Conservation (phyloP, 345 rosid species). For the sweet orange (Citrus sinensis) region DVS_A1.0 CM039165.1:21770001-21770500, state of each 20-base stretch:
- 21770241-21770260: neutral
- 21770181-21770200: neutral
- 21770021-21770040: neutral
- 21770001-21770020: neutral
- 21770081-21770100: constrained; percentile 71
- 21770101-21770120: constrained; percentile 83
- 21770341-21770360: neutral
- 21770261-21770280: neutral
- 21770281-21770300: neutral
- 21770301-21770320: neutral
- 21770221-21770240: neutral
- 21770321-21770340: neutral
- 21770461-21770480: neutral
- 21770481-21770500: neutral
- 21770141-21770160: constrained; percentile 33
- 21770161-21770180: neutral
- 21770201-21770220: neutral
- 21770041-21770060: constrained; percentile 10
- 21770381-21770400: neutral
- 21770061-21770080: constrained; percentile 84
- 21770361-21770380: neutral
- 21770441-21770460: neutral
- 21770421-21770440: neutral
- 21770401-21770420: neutral
- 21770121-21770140: constrained; percentile 63